Conservation (phyloP, 2,329 filamentous ascomycete species). For the Diplodia scrobiculata region DNA sequence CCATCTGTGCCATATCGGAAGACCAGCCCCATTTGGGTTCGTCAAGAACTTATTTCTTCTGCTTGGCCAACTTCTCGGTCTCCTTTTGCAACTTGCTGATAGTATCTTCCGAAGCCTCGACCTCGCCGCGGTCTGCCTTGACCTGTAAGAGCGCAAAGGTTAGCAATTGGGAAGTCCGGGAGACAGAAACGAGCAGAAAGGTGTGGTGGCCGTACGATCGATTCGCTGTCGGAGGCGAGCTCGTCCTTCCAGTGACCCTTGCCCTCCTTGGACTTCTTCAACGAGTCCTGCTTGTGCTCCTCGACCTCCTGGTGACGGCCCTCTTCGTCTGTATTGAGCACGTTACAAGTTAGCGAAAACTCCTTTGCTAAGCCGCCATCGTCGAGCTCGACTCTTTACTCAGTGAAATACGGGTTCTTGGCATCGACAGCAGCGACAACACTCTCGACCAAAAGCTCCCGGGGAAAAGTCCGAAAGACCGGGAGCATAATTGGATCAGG, state of each 20-base stretch:
- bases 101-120: conserved; percentile 48
- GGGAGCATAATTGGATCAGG: too few relatives aligned
- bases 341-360: background rate
- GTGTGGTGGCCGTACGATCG: conserved; percentile 27
- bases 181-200: background rate
- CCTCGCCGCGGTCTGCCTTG: conserved; percentile 48
- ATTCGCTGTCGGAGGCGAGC: conserved; percentile 47
- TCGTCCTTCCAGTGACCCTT: conserved; percentile 50
- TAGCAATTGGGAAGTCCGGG: background rate
- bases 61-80: conserved; percentile 45
- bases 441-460: background rate
- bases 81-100: conserved; percentile 51
- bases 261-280: conserved; percentile 49
- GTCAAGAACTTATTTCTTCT: conserved; percentile 26
- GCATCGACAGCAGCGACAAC: background rate
- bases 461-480: too few relatives aligned
- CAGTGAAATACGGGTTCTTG: background rate
- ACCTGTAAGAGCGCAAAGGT: conserved; percentile 36
- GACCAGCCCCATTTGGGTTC: background rate
- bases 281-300: conserved; percentile 49
- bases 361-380: background rate
- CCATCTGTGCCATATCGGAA: background rate
- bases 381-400: background rate
- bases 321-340: conserved; percentile 36
- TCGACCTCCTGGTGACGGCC: conserved; percentile 48